Base-by-base conservation (phyloP, 1,139 yeast species). In the Taphrina communis region DNA sequence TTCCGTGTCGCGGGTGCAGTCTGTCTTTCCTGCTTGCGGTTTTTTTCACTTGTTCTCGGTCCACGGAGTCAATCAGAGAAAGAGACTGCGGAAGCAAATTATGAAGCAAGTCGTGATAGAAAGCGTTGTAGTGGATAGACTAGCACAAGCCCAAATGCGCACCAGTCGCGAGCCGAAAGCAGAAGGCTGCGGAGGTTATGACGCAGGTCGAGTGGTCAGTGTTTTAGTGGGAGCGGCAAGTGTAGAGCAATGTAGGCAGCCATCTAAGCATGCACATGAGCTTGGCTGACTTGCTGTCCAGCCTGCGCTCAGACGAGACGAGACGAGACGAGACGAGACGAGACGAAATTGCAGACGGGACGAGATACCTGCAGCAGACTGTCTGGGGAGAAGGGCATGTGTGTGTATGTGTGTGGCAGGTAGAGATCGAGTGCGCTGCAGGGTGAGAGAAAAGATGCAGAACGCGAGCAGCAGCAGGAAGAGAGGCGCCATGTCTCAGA, bases 401-500 rank as follows among this genome's bases (percentile, higher is more conserved):
- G 1, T 7, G 17, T 17, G 17, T 12, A 6, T 12, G 19, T 11
- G 53, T 25, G 53, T 50, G 53, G 53, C 53, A 50, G 53, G 53
- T 50, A 14, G 9, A 50, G 36, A 50, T 3, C 4, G 31, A 4
- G 31, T 25, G 31, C 2, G 31, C 31, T 25, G 31, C 31, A 25
- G 31, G 4, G 4, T 2, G 36, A 21, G n/a, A 25, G 12, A 9
- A 21, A n/a, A 50, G 36, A 50, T 8, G 53, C 35, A 50, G 53
- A 50, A 50, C 31, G 53, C 31, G 53, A 50, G 53, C 53, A 21
- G 11, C 48, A 44, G 11, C 48, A 44, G 19, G 48, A 50, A n/a
- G 36, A 25, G 6, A 50, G 36, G 36, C 53, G 53, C 53, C 53
- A 50, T 50, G 53, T 50, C 53, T 50, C 53, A 50, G 53, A 50